Evolutionary conservation across 2,329 filamentous ascomycete species (phyloP).

Genomic region (Albophoma yamanashiensis): DNA sequence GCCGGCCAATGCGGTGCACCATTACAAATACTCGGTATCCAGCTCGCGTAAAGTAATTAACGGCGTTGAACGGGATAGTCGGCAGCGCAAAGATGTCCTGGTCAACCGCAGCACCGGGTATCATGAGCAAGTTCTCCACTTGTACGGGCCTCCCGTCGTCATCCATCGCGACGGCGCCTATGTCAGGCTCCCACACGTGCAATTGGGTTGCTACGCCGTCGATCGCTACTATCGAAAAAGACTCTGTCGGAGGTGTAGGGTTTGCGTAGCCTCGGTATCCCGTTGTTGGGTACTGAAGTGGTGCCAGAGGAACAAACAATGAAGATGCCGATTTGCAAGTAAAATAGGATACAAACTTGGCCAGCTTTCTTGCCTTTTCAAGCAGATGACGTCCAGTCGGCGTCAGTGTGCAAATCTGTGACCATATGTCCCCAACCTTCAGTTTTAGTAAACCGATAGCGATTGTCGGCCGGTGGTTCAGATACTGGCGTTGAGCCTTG

Average conservation of each 20-base stretch:
- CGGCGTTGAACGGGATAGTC: slow-evolving; percentile 51
- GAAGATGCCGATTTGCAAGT: slow-evolving; percentile 39
- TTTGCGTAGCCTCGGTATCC: slow-evolving; percentile 41
- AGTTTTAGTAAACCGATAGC: slow-evolving; percentile 50
- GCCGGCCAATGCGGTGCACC: slow-evolving; percentile 46
- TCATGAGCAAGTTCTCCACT: slow-evolving; percentile 43
- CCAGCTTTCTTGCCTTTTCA: slow-evolving; percentile 31
- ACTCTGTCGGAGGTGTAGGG: slow-evolving; percentile 31
- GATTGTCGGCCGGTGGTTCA: slow-evolving; percentile 13
- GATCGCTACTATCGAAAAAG: slow-evolving; percentile 34
- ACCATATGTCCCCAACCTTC: slow-evolving; percentile 37
- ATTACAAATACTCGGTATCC: slow-evolving; percentile 50
- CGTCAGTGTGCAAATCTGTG: slow-evolving; percentile 41
- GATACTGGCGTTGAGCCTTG: background rate
- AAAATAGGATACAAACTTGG: slow-evolving; percentile 45
- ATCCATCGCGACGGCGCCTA: slow-evolving; percentile 19
- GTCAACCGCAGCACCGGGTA: slow-evolving; percentile 52
- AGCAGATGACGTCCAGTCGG: slow-evolving; percentile 36
- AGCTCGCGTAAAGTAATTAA: slow-evolving; percentile 50
- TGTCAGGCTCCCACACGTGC: slow-evolving; percentile 45
- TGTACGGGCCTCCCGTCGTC: slow-evolving; percentile 1
- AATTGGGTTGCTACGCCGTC: slow-evolving; percentile 43
- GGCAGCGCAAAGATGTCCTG: slow-evolving; percentile 53
- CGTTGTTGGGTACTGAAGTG: slow-evolving; percentile 42
- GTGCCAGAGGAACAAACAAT: slow-evolving; percentile 42